Evolutionary conservation across 306 rosid species (phyloP).

Genomic region (Glycine soja): DNA sequence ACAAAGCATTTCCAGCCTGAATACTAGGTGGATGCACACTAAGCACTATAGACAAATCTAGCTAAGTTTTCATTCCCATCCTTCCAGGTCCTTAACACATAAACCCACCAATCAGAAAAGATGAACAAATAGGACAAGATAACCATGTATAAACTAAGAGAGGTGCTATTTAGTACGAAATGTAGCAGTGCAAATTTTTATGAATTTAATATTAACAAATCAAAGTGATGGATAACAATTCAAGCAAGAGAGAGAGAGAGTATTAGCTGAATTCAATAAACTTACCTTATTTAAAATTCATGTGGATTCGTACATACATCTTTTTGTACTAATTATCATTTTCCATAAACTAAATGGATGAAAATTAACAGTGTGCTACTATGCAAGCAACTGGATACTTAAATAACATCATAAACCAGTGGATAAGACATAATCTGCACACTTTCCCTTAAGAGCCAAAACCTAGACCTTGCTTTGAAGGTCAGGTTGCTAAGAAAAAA

Average conservation of each 20-base stretch:
- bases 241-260: too few relatives aligned
- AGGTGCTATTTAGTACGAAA: too few relatives aligned
- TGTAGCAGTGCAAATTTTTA: too few relatives aligned
- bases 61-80: conserved; percentile 19
- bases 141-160: neutral
- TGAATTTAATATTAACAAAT: too few relatives aligned
- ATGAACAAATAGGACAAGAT: neutral
- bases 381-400: conserved; percentile 32
- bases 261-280: too few relatives aligned
- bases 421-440: neutral
- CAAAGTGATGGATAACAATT: too few relatives aligned
- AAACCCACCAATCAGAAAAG: neutral
- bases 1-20: neutral
- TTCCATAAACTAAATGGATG: neutral
- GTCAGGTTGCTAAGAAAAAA: conserved; percentile 15
- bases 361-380: neutral
- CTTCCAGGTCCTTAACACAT: conserved; percentile 23
- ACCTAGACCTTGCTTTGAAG: conserved; percentile 20
- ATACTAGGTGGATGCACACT: conserved; percentile 12
- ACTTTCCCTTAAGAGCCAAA: neutral
- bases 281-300: too few relatives aligned
- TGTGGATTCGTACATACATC: too few relatives aligned
- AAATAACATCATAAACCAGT: conserved; percentile 5
- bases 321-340: too few relatives aligned
- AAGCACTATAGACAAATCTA: conserved; percentile 5